A percentile compares a stretch with the other conserved stretches of the same genome.
Evolutionary conservation across 2,329 filamentous ascomycete genomes (phyloP).

Genomic region (Cylindrodendrum hubeiense): DNA sequence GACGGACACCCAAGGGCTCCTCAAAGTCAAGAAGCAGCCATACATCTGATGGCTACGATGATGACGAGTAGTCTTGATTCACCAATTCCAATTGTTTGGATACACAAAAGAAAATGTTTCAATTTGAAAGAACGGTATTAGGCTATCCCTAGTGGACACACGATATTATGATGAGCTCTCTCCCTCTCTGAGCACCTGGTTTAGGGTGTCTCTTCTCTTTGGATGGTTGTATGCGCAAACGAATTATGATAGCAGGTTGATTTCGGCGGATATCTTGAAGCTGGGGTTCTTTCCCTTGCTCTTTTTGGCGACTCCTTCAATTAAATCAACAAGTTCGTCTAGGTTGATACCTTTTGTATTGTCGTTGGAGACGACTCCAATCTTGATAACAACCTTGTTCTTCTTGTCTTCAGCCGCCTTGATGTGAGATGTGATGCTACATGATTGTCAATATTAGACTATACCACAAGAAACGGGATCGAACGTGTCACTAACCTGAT

Average conservation of each 20-base stretch:
- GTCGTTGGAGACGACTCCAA: slow-evolving; percentile 48
- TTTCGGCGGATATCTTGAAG: slow-evolving; percentile 49
- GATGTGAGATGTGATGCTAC: slow-evolving; percentile 48
- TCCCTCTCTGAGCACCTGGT: slow-evolving; percentile 20
- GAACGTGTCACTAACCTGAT: slow-evolving; percentile 54
- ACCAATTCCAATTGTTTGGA: slow-evolving; percentile 35
- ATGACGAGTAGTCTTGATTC: slow-evolving; percentile 32
- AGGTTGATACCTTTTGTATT: slow-evolving; percentile 46
- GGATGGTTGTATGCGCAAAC: slow-evolving; percentile 28
- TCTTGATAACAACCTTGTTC: slow-evolving; percentile 51
- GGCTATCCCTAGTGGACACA: slow-evolving; percentile 28
- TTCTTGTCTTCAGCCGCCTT: slow-evolving; percentile 49
- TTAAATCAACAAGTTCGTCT: slow-evolving; percentile 48
- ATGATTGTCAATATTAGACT: slow-evolving; percentile 34
- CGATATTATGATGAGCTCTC: slow-evolving; percentile 37
- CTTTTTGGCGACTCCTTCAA: slow-evolving; percentile 52
- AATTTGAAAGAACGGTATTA: slow-evolving; percentile 18
- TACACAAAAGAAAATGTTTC: slow-evolving; percentile 25
- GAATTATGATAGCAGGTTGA: slow-evolving; percentile 42
- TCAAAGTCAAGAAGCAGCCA: slow-evolving; percentile 43
- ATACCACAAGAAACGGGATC: background rate
- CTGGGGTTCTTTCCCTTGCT: slow-evolving; percentile 46
- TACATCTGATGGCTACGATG: slow-evolving; percentile 44
- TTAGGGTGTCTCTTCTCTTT: slow-evolving; percentile 27
- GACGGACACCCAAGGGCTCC: slow-evolving; percentile 44